phyloP scores from a whole-genome alignment of 2,329 filamentous ascomycete genomes.

The Stemphylium vesicarium region DNA sequence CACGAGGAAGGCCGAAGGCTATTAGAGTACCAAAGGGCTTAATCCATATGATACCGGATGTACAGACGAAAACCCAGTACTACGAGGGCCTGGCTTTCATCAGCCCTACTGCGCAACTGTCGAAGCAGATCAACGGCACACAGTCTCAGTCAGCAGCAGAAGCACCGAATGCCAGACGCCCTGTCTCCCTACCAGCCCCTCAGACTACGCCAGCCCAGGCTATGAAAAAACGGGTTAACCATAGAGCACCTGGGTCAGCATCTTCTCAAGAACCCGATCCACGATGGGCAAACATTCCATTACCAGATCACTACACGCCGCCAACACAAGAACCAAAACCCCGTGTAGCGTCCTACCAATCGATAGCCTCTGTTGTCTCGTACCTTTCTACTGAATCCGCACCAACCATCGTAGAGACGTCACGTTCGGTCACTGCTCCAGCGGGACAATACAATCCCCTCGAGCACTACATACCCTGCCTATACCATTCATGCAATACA shows the following conservation, averaged over 20 bases:
- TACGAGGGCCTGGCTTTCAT: slow-evolving; percentile 6
- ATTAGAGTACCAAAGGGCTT: slow-evolving; percentile 5
- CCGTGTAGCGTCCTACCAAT: slow-evolving; percentile 32
- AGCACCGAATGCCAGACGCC: slow-evolving; percentile 6
- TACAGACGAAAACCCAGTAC: slow-evolving; percentile 10
- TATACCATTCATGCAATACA: slow-evolving; percentile 28
- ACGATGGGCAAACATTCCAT: slow-evolving; percentile 23
- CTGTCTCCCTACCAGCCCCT: slow-evolving; percentile 13
- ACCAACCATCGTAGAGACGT: slow-evolving; percentile 17
- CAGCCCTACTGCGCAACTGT: slow-evolving; percentile 9
- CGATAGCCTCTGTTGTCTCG: slow-evolving; percentile 12
- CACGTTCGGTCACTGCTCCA: slow-evolving; percentile 5
- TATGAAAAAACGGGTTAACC: slow-evolving; percentile 10
- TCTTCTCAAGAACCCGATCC: slow-evolving; percentile 13
- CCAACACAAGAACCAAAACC: slow-evolving; percentile 15
- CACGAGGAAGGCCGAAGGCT: slow-evolving; percentile 3
- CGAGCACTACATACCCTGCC: slow-evolving; percentile 40
- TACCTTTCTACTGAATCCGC: slow-evolving; percentile 24
- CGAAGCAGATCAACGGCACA: slow-evolving; percentile 10
- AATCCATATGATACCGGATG: slow-evolving; percentile 14
- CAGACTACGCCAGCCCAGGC: slow-evolving; percentile 6
- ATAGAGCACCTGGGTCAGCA: slow-evolving; percentile 19
- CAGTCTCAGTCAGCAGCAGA: slow-evolving; percentile 9
- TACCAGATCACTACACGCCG: slow-evolving; percentile 24
- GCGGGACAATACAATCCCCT: slow-evolving; percentile 39